Evolutionary conservation across 495 filamentous ascomycete species (phyloP).

Genomic region (Patellaria atrata): DNA sequence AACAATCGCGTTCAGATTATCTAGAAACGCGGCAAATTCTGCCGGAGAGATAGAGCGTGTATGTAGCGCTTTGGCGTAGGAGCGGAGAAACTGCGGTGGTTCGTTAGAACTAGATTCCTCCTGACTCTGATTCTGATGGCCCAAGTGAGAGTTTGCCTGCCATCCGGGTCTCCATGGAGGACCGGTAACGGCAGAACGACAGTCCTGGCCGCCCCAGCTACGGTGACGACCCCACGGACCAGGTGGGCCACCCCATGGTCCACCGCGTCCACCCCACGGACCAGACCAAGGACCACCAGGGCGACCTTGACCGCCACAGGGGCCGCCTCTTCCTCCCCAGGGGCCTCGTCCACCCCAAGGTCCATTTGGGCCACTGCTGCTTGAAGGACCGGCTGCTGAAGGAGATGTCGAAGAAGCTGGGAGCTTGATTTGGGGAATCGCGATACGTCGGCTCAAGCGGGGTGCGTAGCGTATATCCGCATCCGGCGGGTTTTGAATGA

Average conservation of each 20-base stretch:
- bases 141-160: constrained; percentile 2
- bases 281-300: no score
- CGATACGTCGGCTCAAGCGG: constrained; percentile 8
- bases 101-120: constrained; percentile 1
- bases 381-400: background rate
- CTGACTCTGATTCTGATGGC: background rate
- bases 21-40: constrained; percentile 18
- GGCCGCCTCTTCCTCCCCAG: background rate
- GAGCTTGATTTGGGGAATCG: constrained; percentile 10
- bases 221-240: constrained; percentile 2
- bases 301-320: background rate
- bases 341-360: background rate
- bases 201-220: constrained; percentile 1
- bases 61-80: constrained; percentile 20
- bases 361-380: background rate
- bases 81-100: constrained; percentile 15
- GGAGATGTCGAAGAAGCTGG: constrained; percentile 1
- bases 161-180: constrained; percentile 5
- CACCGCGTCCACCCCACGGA: constrained; percentile 1
- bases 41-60: constrained; percentile 16
- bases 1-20: constrained; percentile 15
- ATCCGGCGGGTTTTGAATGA: constrained; percentile 16
- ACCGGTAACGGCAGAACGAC: background rate
- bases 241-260: constrained; percentile 1
- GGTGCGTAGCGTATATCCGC: constrained; percentile 14